phyloP scores from a whole-genome alignment of 805 yeast species.

The Yarrowia phangngaensis region DNA sequence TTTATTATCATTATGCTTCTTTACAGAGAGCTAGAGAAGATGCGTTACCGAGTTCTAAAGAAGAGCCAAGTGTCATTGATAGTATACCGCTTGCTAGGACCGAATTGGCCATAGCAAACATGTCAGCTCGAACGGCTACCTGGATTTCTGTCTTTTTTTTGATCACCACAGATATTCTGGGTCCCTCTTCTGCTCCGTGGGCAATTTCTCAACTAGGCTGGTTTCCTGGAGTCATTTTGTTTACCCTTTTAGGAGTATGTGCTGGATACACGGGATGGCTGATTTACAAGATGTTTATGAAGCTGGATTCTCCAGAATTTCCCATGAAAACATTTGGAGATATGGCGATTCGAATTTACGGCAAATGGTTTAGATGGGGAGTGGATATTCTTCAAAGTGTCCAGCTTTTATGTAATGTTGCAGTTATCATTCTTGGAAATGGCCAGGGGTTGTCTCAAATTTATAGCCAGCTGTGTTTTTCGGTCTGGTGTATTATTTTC shows the following conservation, averaged over 20 bases:
- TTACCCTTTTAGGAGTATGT: conserved; percentile 41
- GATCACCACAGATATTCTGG: conserved; percentile 47
- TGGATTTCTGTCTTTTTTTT: conserved; percentile 41
- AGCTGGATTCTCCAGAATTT: conserved; percentile 43
- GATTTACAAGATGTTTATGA: conserved; percentile 39
- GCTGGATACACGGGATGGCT: conserved; percentile 44
- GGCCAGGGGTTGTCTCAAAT: conserved; percentile 45
- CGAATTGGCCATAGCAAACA: conserved; percentile 29
- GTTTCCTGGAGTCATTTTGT: conserved; percentile 44
- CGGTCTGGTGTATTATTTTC: conserved; percentile 43
- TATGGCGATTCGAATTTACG: conserved; percentile 42
- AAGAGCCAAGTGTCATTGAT: neutral
- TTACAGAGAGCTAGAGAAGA: conserved; percentile 20
- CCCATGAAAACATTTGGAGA: conserved; percentile 45
- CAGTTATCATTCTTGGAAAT: conserved; percentile 41
- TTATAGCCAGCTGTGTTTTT: conserved; percentile 39
- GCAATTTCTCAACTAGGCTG: conserved; percentile 45
- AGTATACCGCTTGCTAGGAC: neutral
- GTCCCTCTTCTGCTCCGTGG: conserved; percentile 46
- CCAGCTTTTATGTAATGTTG: conserved; percentile 45
- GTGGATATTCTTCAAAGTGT: conserved; percentile 42
- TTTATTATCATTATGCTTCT: conserved; percentile 8
- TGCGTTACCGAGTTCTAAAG: conserved; percentile 3
- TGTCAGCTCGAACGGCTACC: conserved; percentile 32
- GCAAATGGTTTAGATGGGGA: conserved; percentile 36